Base-by-base conservation (phyloP, 495 filamentous ascomycete genomes). In the Rhizodiscina lignyota region DNA sequence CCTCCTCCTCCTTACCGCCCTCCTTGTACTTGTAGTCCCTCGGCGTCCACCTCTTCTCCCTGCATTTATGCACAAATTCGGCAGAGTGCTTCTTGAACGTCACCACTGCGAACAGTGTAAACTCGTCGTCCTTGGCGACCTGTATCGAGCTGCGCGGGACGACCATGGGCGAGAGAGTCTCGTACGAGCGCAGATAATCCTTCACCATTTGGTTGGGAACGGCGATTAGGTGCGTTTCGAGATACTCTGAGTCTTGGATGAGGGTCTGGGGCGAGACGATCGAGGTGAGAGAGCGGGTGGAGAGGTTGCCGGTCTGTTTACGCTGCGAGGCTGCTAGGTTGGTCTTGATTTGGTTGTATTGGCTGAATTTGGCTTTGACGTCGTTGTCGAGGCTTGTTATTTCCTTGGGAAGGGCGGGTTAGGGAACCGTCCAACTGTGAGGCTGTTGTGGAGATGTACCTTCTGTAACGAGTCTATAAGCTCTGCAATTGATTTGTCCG, bases 11-110 rank as follows among this genome's bases (percentile, higher is more conserved):
- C 43, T 69, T 77, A 3, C 84, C 86, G 4, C 83, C 85, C 45
- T 87, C 83, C 19, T 81, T 75, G 55, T 93, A 86, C 56, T 82
- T 85, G 61, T 83, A 93, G 45, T 94, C 89, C 30, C 91, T 72
- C 13, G 87, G 87, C 11, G 81, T 89, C 82, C 86, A 96, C 45
- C 83, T 82, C 41, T 79, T 74, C 44, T 94, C 89, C 30, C 91
- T 68, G 48, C 74, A 81, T 57, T 87, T 92, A 53, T 83, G 79
- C 27, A 83, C 60, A 44, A 97, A 96, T 42, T 94, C 87, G 34
- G 62, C 53, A 39, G 75, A 72, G 49, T 80, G 66, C 56, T 92
- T 94, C 63, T 92, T 93, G 64, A 97, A 96, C 4, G 77, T 74
- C 2, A 82, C 87, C 40, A 94, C 86, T 3, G 79, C 79, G 49